phyloP scores from a whole-genome alignment of 2,329 filamentous ascomycete species.

The Laburnicola sp. region DNA sequence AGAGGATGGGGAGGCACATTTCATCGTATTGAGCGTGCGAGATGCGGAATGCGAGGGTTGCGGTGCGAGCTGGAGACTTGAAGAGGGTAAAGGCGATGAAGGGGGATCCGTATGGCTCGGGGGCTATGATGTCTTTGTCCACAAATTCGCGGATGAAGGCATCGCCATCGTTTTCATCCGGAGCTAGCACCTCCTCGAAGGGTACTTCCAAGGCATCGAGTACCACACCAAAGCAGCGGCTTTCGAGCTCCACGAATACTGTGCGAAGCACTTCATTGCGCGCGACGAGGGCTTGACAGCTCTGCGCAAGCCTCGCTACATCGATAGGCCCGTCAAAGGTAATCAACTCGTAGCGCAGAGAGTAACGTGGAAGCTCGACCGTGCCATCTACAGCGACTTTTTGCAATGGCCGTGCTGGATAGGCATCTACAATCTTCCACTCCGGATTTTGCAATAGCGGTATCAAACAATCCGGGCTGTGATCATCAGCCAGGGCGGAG shows the following conservation, averaged over 20 bases:
- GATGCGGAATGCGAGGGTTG: slow-evolving; percentile 62
- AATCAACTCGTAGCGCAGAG: slow-evolving; percentile 66
- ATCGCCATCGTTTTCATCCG: slow-evolving; percentile 55
- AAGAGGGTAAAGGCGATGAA: slow-evolving; percentile 52
- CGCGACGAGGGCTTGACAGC: slow-evolving; percentile 60
- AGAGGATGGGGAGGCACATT: slow-evolving; percentile 65
- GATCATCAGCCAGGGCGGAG: slow-evolving; percentile 53
- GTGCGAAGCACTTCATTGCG: slow-evolving; percentile 68
- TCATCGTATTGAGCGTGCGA: slow-evolving; percentile 73
- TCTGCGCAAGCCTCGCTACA: slow-evolving; percentile 51
- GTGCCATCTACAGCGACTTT: slow-evolving; percentile 63
- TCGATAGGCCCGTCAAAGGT: slow-evolving; percentile 60
- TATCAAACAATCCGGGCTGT: slow-evolving; percentile 54
- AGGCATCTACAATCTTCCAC: slow-evolving; percentile 59
- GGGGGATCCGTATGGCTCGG: slow-evolving; percentile 59
- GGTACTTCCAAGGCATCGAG: slow-evolving; percentile 57
- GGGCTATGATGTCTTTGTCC: slow-evolving; percentile 58
- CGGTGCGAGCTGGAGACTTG: slow-evolving; percentile 58
- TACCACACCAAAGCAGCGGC: slow-evolving; percentile 60
- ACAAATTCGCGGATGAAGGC: slow-evolving; percentile 59
- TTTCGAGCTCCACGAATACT: slow-evolving; percentile 59
- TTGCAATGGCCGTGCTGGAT: slow-evolving; percentile 63
- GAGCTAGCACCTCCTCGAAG: slow-evolving; percentile 45
- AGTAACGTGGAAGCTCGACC: slow-evolving; percentile 61
- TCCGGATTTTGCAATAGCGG: slow-evolving; percentile 56